Base-by-base conservation (phyloP, 352 stramenopile species). In the Globisporangium lucens region DNA sequence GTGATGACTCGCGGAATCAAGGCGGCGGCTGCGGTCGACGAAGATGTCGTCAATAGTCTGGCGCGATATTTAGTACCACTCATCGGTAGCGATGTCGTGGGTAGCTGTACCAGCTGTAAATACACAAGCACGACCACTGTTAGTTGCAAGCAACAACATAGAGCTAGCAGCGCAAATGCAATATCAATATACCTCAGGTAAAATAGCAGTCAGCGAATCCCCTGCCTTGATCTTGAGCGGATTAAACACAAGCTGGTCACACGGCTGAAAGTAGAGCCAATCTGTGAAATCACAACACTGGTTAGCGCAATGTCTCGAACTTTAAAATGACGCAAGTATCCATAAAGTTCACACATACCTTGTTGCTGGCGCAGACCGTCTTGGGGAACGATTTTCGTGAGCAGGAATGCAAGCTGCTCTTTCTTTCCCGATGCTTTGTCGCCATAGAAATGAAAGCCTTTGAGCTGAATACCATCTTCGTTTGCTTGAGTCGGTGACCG, bases 231-330 rank as follows among this genome's bases (percentile, higher is more conserved):
- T 33, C 30, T 53, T 43, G 17, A 71, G n/a, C 8, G 12, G 17
- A n/a, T 51, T 69, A 43, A 80, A 83, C 33, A 49, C 20, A 55
- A 83, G 52, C 17, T 77, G 52, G 20, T 85, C 76, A 57, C 82
- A 85, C 12, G 52, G 41, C 58, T 82, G 72, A 6, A 85, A 63
- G 52, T 77, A 82, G 33, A 85, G 47, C 71, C 73, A 85, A n/a
- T 71, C 77, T 85, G 55, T 6, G 52, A 49, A 63, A 65, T 20
- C 29, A 71, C 57, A n/a, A 65, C 17, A n/a, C 38, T 4, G 20
- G 9, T 51, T n/a, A 22, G 17, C 5, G 43, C 5, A 51, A 4
- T 3, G 17, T 12, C 8, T 8, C 4, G 41, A n/a, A n/a, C 12
- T 24, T n/a, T 33, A 43, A 10, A 43, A 15, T 13, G 8, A 51